A percentile compares a stretch with the other conserved stretches of the same genome.
phyloP scores from a whole-genome alignment of 257 asterid genomes.

The Solanum piurae region DNA sequence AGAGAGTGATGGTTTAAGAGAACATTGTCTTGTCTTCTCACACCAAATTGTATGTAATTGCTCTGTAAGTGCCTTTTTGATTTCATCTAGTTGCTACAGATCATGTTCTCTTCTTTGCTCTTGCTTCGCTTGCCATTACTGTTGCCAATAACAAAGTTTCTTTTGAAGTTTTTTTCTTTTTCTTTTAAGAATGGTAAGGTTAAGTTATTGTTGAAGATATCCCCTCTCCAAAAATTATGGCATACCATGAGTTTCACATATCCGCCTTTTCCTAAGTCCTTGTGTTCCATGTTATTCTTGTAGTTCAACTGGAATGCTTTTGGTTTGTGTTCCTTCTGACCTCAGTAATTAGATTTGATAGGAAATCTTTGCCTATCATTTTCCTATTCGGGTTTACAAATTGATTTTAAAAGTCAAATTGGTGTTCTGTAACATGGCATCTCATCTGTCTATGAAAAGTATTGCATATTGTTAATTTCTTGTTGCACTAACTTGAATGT shows the following conservation, averaged over 20 bases:
- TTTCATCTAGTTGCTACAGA: not conserved
- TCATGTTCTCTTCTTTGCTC: not conserved
- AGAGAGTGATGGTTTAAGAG: not conserved
- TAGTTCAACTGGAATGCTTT: not conserved
- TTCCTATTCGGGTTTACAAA: not conserved
- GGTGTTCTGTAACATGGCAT: not conserved
- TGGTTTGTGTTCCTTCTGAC: not conserved
- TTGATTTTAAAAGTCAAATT: not conserved
- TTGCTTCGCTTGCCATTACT: not conserved
- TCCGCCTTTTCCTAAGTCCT: not conserved
- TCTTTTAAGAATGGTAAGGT: not conserved
- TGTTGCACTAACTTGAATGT: not conserved
- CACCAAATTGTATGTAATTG: not conserved
- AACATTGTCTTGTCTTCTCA: not conserved
- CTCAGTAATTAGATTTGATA: not conserved
- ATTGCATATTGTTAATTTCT: not conserved
- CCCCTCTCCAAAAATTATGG: not conserved
- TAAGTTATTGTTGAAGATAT: not conserved
- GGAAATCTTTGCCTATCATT: not conserved
- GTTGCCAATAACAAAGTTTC: not conserved
- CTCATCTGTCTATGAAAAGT: not conserved
- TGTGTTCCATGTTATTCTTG: not conserved
- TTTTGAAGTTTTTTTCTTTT: not conserved
- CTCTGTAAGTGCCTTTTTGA: not conserved
- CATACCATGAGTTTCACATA: not conserved